A percentile compares a stretch with the other conserved stretches of the same genome.
These are phyloP conservation scores for Azolla pinnata DNA, from an alignment of 75 land plant species.

Conservation along the genomic window DNA sequence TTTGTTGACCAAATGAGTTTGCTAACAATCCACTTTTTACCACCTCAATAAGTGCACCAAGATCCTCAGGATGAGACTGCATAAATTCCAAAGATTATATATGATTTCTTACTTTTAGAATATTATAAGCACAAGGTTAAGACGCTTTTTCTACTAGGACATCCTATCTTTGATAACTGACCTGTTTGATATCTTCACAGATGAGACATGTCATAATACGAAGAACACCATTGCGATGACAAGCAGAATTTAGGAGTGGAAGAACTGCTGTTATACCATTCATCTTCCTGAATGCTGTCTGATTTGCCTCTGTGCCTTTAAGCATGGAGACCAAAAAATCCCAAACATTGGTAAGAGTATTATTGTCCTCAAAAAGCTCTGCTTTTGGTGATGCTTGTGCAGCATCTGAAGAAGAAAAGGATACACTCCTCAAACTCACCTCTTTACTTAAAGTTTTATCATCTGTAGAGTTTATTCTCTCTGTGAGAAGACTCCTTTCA, in stretches of 20 bases:
- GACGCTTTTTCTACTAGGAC: too few relatives aligned
- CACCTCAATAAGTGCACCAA: conserved; percentile 63
- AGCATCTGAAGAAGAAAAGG: background rate
- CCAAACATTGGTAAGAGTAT: conserved; percentile 61
- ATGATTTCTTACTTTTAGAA: too few relatives aligned
- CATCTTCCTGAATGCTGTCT: conserved; percentile 56
- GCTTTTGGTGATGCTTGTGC: conserved; percentile 29
- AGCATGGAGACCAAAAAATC: conserved; percentile 68
- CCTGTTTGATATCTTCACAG: conserved; percentile 76
- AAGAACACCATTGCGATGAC: conserved; percentile 72
- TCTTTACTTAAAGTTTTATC: background rate
- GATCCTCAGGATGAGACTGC: conserved; percentile 95
- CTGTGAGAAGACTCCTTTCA: background rate
- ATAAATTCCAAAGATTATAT: too few relatives aligned
- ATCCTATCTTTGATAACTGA: too few relatives aligned
- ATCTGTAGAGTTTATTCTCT: background rate
- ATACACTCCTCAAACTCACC: background rate
- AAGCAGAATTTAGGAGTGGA: conserved; percentile 62
- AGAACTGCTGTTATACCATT: conserved; percentile 59
- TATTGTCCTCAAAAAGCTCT: conserved; percentile 63
- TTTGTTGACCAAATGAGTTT: conserved; percentile 58
- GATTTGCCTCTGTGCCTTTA: conserved; percentile 73
- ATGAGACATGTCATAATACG: conserved; percentile 68
- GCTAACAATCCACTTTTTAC: conserved; percentile 72
- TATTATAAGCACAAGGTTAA: too few relatives aligned